Conservation (phyloP, 129 eudicot species). For the Centaurea solstitialis region DNA sequence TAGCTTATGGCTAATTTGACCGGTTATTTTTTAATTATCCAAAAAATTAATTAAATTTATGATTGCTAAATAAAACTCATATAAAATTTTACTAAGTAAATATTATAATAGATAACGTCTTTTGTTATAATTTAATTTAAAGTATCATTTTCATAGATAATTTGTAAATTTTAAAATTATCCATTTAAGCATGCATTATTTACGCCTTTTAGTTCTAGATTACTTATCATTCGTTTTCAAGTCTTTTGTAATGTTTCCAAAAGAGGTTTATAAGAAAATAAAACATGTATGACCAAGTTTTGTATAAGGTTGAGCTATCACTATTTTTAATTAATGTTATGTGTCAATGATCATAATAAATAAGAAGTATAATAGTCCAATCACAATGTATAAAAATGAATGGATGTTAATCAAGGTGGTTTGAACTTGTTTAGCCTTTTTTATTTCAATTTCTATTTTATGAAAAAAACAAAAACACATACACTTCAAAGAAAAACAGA, state of each 20-base stretch:
- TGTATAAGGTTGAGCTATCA: neutral
- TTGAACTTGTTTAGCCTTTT: neutral
- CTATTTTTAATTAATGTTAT: neutral
- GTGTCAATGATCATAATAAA: too few relatives aligned
- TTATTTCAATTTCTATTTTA: neutral
- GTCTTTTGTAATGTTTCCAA: neutral
- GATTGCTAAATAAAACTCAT: too few relatives aligned
- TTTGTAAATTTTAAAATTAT: too few relatives aligned
- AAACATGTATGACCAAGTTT: neutral
- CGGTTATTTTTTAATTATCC: too few relatives aligned
- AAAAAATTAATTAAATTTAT: too few relatives aligned
- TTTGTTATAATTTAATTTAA: too few relatives aligned
- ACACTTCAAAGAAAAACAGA: neutral
- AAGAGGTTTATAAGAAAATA: neutral
- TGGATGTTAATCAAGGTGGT: too few relatives aligned
- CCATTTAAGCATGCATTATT: neutral
- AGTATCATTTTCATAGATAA: too few relatives aligned
- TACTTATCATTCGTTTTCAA: neutral
- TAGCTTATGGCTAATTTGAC: too few relatives aligned
- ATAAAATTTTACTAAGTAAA: too few relatives aligned
- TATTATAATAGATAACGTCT: too few relatives aligned
- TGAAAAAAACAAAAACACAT: neutral
- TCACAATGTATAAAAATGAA: neutral
- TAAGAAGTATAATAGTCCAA: neutral
- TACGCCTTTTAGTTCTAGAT: neutral